Base-by-base conservation (phyloP, 805 yeast species). In the Tetrapisispora taiwanensis region DNA sequence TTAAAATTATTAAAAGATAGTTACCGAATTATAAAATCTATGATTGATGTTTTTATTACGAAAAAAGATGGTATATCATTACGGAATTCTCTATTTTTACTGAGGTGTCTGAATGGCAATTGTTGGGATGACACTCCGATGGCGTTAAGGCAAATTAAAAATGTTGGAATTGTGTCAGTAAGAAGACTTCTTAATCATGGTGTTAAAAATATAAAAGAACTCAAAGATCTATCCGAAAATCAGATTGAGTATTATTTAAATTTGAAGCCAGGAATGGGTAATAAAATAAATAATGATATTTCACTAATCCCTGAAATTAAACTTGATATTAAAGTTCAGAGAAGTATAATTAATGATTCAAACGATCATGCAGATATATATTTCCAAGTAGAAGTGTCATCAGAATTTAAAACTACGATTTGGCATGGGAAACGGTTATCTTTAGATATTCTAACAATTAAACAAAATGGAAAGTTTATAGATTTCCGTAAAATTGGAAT, bases 41-140 rank as follows among this genome's bases (percentile, higher is more conserved):
- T 72, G 49, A 53, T 69, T 27, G 80, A 75, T 33, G 61, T 70
- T 15, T 70, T 66, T 44, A 50, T 63, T 18, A 67, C 59, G 13
- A 70, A 63, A 42, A 56, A 60, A 22, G 79, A 75, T 52, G 68
- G 70, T 0, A 49, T 52, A 1, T 72, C 80, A 0, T 54, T 74
- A 36, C 49, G 59, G 19, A 67, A 61, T 36, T 49, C 72, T 2
- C 50, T 75, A 7, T 59, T 56, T 38, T 46, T 77, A 7, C 49
- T 56, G 3, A 56, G 78, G 44, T 68, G 72, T 34, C 45, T 73
- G 1, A 55, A 53, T 37, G 74, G 75, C 0, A 65, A 61, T 46
- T 66, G 76, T 14, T 76, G 82, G 82, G 79, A 74, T 47, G 70
- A 68, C 42, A 53, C 70, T 0, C 55, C 72, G 0, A 62, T 66